Conservation (phyloP, 192 early-diverging fungal species). For the Spinellus fusiger region DNA sequence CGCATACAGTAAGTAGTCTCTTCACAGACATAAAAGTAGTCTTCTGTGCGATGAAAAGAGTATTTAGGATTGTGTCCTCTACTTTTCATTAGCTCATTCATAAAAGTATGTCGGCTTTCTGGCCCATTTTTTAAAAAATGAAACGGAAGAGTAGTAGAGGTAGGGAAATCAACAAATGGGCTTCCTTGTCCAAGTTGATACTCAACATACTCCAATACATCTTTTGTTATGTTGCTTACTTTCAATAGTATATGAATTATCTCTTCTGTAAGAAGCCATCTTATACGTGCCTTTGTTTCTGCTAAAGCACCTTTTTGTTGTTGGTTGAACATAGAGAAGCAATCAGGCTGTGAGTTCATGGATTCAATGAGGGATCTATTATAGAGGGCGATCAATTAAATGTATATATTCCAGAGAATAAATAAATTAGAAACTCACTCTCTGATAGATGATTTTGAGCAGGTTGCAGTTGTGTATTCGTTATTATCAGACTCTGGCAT, state of each 20-base stretch:
- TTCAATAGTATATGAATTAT: slow-evolving; percentile 60
- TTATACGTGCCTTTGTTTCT: slow-evolving; percentile 45
- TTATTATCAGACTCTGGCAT: slow-evolving; percentile 40
- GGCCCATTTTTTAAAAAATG: slow-evolving; percentile 39
- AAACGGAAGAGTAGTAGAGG: slow-evolving; percentile 37
- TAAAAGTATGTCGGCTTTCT: slow-evolving; percentile 6
- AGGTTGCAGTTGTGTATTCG: not conserved
- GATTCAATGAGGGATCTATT: slow-evolving; percentile 22
- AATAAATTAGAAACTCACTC: not conserved
- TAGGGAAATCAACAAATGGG: slow-evolving; percentile 46
- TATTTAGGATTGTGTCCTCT: not conserved
- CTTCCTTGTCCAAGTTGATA: slow-evolving; percentile 35
- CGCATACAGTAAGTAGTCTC: slow-evolving; percentile 13
- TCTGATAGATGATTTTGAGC: not conserved
- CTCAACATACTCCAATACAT: slow-evolving; percentile 41
- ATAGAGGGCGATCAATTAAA: not conserved
- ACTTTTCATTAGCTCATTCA: slow-evolving; percentile 18
- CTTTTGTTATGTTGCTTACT: slow-evolving; percentile 35
- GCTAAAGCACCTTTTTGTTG: slow-evolving; percentile 48
- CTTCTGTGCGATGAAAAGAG: not conserved
- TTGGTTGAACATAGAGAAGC: slow-evolving; percentile 18
- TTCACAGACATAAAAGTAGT: slow-evolving; percentile 22
- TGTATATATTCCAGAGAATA: not conserved
- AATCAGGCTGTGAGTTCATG: slow-evolving; percentile 30
- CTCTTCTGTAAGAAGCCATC: slow-evolving; percentile 62